Evolutionary conservation across 768 basidiomycete genomes (phyloP), one percentile per base, ranked within the genome.

Genomic region (Lepiota venenata): DNA sequence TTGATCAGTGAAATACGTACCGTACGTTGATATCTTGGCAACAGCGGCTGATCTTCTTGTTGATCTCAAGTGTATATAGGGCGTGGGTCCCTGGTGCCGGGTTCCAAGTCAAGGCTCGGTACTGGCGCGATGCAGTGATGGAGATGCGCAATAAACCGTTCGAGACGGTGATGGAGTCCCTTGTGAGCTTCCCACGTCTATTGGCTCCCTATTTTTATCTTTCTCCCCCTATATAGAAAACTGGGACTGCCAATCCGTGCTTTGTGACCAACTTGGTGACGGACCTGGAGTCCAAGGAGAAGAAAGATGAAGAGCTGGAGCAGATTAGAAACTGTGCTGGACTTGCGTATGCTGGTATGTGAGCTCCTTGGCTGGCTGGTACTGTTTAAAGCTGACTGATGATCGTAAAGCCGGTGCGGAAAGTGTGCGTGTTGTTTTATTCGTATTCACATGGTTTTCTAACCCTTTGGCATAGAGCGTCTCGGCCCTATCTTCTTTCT

Each of bases 61-160:
- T 47, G 36, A 27, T 40, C 5, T 36, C 12, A 20, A n/a, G n/a
- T n/a, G 29, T 57, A 32, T 12, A 40, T 49, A 75, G 74, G n/a
- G 69, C 63, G 47, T 82, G 81, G 79, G 47, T 79, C 2, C 80
- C 80, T 32, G 77, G 79, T 0, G 76, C 79, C 2, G 71, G 74
- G 7, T 82, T 82, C 61, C 70, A 80, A 54, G 69, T 69, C 18
- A 77, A 78, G 60, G 80, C 79, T 11, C 69, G 69, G n/a, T 65
- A 73, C 50, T 81, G 81, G 79, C 76, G 74, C 42, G 64, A 63
- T 29, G 74, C 74, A 32, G 74, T 78, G 10, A 64, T 71, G 39
- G 74, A 76, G 51, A 81, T 82, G 80, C 71, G 71, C 38, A 72
- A 81, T 55, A 69, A 66, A 3, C 75, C 75, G 0, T 77, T 75